Conservation (phyloP, 75 land plant genomes). For the Pinus albicaulis region DNA sequence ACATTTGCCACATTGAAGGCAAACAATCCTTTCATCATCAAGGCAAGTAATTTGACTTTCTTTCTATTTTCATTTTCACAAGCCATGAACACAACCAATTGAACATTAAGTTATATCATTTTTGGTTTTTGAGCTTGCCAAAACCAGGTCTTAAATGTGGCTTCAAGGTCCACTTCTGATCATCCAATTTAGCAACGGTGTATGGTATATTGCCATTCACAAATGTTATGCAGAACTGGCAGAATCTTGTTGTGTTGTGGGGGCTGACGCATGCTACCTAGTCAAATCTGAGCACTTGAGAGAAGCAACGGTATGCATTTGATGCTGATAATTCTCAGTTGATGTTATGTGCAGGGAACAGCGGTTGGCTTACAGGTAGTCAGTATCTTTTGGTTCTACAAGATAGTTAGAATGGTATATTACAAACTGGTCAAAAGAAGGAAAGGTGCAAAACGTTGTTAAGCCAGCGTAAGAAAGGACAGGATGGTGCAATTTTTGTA, state of each 20-base stretch:
- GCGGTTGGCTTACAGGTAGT: slow-evolving; percentile 84
- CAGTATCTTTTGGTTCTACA: slow-evolving; percentile 94
- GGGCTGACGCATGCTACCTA: too few relatives aligned
- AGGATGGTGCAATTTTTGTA: not conserved
- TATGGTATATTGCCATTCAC: too few relatives aligned
- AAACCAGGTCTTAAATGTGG: too few relatives aligned
- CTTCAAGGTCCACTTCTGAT: too few relatives aligned
- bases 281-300: too few relatives aligned
- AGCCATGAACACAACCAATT: too few relatives aligned
- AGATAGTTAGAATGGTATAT: slow-evolving; percentile 73
- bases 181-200: too few relatives aligned
- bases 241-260: too few relatives aligned
- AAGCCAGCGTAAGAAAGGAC: not conserved
- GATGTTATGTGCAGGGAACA: slow-evolving; percentile 48
- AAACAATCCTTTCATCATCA: slow-evolving; percentile 64
- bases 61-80: too few relatives aligned
- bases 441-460: not conserved
- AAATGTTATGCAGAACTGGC: too few relatives aligned
- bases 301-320: not conserved
- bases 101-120: too few relatives aligned
- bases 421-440: slow-evolving; percentile 59
- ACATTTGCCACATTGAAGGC: slow-evolving; percentile 56
- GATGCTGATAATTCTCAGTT: not conserved
- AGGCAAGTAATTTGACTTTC: slow-evolving; percentile 40
- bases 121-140: too few relatives aligned